Conservation (phyloP, 2,329 filamentous ascomycete species). For the Calonectria naviculata region DNA sequence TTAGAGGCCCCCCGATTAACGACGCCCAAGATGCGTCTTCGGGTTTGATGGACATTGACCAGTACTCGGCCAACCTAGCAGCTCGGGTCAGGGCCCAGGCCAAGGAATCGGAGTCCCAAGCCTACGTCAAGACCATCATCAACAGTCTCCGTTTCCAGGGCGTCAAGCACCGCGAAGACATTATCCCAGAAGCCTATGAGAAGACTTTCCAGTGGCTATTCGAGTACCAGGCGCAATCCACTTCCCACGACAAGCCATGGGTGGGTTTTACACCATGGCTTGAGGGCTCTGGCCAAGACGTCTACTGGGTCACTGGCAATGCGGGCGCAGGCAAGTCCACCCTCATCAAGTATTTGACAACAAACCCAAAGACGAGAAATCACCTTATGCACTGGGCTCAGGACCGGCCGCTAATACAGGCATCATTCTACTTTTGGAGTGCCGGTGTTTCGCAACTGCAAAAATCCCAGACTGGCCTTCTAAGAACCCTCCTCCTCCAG, state of each 20-base stretch:
- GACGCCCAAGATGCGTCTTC: neutral
- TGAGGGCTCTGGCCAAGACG: neutral
- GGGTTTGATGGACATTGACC: neutral
- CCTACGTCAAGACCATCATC: neutral
- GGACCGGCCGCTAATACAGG: neutral
- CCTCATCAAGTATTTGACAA: conserved; percentile 1
- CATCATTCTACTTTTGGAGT: conserved; percentile 29
- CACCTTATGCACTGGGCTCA: conserved; percentile 6
- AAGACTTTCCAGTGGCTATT: conserved; percentile 26
- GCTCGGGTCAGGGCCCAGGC: neutral
- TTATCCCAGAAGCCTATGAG: conserved; percentile 18
- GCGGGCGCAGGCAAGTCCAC: conserved; percentile 18
- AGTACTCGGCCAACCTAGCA: neutral
- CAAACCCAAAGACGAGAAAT: neutral
- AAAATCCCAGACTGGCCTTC: neutral
- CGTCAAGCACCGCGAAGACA: conserved; percentile 19
- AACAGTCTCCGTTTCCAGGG: conserved; percentile 12
- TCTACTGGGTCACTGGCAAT: conserved; percentile 30
- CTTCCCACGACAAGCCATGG: neutral
- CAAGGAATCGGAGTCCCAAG: neutral
- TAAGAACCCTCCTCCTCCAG: conserved; percentile 10
- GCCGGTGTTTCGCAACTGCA: conserved; percentile 11
- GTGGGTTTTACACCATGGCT: conserved; percentile 20
- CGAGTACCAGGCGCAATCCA: neutral
- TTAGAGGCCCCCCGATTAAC: neutral